Evolutionary conservation across 345 rosid genomes (phyloP), one percentile per base, ranked within the genome.

Genomic region (Theobroma cacao): DNA sequence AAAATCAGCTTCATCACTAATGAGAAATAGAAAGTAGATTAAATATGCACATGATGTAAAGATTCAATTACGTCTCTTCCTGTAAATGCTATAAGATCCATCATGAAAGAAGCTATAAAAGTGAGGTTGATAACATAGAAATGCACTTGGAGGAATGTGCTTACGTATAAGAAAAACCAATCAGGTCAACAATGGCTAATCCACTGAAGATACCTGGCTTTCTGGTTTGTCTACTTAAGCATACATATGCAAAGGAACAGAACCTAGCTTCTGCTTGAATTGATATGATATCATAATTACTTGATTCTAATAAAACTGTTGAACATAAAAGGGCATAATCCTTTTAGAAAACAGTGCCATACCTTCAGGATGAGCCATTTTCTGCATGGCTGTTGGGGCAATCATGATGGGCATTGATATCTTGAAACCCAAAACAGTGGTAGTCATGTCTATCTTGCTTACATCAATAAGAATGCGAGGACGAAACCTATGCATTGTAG

Each of bases 351-450:
- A 2, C 43, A 40, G 22, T 24, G 3, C 11, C 65, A 26, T 80
- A 90, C 98, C 98, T 79, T 91, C 96, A 7, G 96, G 98, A 77
- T 93, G 98, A 82, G 98, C 98, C 98, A 93, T 93, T 84, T 93
- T 93, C 87, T 91, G 96, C 78, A 93, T 59, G 70, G 98, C 98
- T 38, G 96, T 88, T 41, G 98, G 98, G 77, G 98, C 98, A 89
- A 93, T 82, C 98, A 93, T 93, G 86, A 93, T 91, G 0, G 96
- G 98, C 96, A 93, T 93, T 0, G 98, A 93, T 80, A 93, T 85
- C 75, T 93, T 93, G 89, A 89, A 93, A 9, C 98, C 94, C 86
- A 93, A 75, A 58, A 93, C 86, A 56, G 89, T 88, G 52, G 94
- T 89, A 33, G 78, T 75, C 93, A 89, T 88, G 82, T 91, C 98